Evolutionary conservation across 306 rosid genomes (phyloP).

Genomic region (Boehmeria nivea): DNA sequence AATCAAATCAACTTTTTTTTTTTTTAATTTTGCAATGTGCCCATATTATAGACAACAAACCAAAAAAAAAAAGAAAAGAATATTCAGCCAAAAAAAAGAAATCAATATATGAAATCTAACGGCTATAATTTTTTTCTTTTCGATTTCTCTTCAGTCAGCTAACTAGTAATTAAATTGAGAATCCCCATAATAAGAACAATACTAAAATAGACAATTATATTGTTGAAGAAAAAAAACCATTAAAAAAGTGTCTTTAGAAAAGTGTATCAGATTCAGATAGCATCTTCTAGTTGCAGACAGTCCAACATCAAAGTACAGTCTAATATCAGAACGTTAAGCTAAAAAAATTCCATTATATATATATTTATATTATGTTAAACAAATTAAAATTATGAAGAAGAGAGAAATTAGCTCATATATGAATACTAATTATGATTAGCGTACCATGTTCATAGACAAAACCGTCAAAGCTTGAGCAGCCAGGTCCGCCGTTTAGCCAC

Average conservation of each 20-base stretch:
- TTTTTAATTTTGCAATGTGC: too few species aligned
- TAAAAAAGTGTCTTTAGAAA: neutral
- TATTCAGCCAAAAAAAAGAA: too few species aligned
- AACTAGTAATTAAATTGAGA: neutral
- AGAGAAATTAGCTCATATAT: neutral
- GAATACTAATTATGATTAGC: neutral
- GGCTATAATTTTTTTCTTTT: too few species aligned
- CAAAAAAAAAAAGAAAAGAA: too few species aligned
- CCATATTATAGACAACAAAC: too few species aligned
- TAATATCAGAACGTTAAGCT: neutral
- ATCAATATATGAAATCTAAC: too few species aligned
- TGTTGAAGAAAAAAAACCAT: neutral
- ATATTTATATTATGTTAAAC: neutral
- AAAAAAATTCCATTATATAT: neutral
- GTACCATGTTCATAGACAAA: conserved; percentile 52
- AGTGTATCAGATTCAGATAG: neutral
- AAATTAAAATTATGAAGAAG: neutral
- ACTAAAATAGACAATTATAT: neutral
- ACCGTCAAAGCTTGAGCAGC: conserved; percentile 52
- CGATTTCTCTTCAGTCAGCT: neutral
- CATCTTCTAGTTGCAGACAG: conserved; percentile 5
- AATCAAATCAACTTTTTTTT: neutral
- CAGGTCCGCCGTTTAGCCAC: conserved; percentile 59
- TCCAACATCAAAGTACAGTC: conserved; percentile 9
- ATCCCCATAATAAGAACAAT: neutral